These are phyloP conservation scores for Arctium lappa DNA, from an alignment of 129 eudicot genomes.

Conservation along the genomic window DNA sequence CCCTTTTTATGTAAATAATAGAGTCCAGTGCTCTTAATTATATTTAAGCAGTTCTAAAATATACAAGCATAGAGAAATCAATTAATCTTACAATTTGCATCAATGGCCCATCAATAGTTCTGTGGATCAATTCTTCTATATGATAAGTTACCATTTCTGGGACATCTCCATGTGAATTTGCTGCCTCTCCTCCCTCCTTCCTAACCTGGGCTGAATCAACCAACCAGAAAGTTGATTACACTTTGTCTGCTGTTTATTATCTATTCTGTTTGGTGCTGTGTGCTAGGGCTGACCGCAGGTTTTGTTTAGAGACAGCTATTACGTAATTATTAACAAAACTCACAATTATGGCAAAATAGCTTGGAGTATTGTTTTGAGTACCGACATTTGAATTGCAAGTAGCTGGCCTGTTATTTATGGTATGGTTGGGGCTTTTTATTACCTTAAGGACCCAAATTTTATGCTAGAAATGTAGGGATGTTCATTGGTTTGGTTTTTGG, in stretches of 20 bases:
- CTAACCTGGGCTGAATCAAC: background rate
- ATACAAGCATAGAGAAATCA: background rate
- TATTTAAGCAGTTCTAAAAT: background rate
- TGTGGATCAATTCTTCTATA: too few relatives aligned
- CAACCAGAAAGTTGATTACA: background rate
- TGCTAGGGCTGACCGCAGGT: background rate
- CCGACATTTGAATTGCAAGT: background rate
- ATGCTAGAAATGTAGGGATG: too few relatives aligned
- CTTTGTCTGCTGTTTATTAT: too few relatives aligned
- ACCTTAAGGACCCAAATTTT: background rate
- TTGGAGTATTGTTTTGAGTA: background rate
- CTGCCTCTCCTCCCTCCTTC: background rate
- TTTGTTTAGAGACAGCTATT: background rate
- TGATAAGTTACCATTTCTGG: background rate
- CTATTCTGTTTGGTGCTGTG: background rate
- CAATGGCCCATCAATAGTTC: too few relatives aligned
- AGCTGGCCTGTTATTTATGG: background rate
- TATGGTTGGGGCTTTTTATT: background rate
- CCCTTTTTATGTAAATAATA: background rate
- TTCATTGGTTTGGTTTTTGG: too few relatives aligned
- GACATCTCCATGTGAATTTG: background rate
- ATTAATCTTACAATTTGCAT: background rate
- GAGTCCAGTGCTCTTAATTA: background rate
- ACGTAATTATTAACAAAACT: background rate
- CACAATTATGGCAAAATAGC: background rate